These are phyloP conservation scores for Knoxdaviesia capensis DNA, from an alignment of 2,329 filamentous ascomycete species.

Conservation along the genomic window DNA sequence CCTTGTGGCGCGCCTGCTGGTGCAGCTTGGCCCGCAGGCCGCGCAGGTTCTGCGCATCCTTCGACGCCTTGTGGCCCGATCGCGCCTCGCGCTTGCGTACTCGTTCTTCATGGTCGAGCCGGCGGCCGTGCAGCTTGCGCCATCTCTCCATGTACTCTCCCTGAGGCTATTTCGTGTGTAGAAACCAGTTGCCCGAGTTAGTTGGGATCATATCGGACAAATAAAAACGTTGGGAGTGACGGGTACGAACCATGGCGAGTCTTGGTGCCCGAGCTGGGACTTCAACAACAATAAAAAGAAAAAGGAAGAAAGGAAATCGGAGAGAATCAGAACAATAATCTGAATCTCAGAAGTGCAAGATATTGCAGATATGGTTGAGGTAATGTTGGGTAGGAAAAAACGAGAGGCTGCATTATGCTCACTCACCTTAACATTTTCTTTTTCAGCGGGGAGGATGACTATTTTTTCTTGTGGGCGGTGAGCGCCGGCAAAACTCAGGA, in stretches of 20 bases:
- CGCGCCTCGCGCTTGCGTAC: slow-evolving; percentile 70
- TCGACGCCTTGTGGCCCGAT: slow-evolving; percentile 70
- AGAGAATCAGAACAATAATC: too few species aligned
- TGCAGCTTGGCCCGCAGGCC: slow-evolving; percentile 85
- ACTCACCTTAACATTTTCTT: too few species aligned
- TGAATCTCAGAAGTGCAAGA: too few species aligned
- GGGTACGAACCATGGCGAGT: background rate
- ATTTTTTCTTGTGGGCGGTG: too few species aligned
- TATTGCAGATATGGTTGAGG: too few species aligned
- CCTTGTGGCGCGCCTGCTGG: slow-evolving; percentile 80
- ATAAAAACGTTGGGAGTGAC: background rate
- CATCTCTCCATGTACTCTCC: slow-evolving; percentile 51
- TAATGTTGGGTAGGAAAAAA: too few species aligned
- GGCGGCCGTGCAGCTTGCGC: slow-evolving; percentile 30
- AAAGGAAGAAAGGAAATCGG: too few species aligned
- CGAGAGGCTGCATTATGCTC: too few species aligned
- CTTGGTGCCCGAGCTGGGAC: too few species aligned
- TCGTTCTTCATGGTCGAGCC: slow-evolving; percentile 69
- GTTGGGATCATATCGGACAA: background rate
- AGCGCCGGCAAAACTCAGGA: too few species aligned
- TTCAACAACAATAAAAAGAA: too few species aligned
- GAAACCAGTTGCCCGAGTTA: background rate
- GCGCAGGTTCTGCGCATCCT: slow-evolving; percentile 83
- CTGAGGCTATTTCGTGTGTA: slow-evolving; percentile 38
- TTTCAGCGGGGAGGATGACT: too few species aligned